Conservation (phyloP, 2,329 filamentous ascomycete genomes). For the Aspergillus pseudoviridinutans region DNA sequence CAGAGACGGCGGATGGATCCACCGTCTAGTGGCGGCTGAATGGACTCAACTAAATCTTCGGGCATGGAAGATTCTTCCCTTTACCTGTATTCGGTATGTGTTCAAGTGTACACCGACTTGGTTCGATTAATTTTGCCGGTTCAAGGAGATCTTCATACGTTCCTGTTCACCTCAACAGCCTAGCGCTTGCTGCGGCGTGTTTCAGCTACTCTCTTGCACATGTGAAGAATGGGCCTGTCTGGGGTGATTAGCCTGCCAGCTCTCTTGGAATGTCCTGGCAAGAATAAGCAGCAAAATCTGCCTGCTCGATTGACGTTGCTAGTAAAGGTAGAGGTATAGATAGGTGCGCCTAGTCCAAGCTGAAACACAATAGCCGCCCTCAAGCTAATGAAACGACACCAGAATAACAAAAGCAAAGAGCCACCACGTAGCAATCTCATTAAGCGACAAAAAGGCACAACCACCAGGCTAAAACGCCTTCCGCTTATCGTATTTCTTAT, state of each 20-base stretch:
- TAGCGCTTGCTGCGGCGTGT: slow-evolving; percentile 11
- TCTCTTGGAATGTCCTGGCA: background rate
- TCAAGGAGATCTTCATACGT: background rate
- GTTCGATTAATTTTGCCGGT: background rate
- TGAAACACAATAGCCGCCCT: background rate
- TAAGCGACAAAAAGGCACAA: slow-evolving; percentile 1
- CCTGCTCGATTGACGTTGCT: background rate
- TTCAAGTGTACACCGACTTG: background rate
- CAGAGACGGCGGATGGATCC: background rate
- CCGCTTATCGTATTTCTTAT: slow-evolving; percentile 58
- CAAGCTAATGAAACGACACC: background rate
- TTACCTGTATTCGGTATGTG: background rate
- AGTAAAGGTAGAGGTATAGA: background rate
- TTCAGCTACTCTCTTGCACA: background rate
- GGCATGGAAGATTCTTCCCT: no score
- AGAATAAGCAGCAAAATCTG: background rate
- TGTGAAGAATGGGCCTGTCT: background rate
- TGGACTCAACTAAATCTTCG: background rate
- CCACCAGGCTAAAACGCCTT: slow-evolving; percentile 11
- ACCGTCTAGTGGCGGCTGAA: background rate
- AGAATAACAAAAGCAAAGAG: background rate
- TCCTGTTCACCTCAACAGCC: background rate
- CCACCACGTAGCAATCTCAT: slow-evolving; percentile 5
- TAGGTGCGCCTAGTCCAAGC: background rate
- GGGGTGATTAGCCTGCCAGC: background rate